Evolutionary conservation across 495 filamentous ascomycete genomes (phyloP), one percentile per base, ranked within the genome.

Genomic region (Penicilliopsis zonata): DNA sequence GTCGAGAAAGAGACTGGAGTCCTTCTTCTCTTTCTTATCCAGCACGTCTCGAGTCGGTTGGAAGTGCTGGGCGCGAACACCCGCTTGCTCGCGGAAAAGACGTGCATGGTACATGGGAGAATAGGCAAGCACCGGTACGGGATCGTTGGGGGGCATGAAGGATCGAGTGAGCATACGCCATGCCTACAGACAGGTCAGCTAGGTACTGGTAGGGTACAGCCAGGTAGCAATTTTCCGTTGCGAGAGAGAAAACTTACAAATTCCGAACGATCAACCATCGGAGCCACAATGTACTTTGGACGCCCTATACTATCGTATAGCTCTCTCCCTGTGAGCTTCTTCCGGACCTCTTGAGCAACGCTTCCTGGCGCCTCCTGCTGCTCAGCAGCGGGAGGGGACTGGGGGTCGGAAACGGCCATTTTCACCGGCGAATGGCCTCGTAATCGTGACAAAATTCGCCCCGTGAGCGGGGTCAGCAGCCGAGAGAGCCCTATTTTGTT

Each of bases 191-290:
- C 34, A 16, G 5, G 36, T 63, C 28, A 51, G 51, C 36, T n/a
- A n/a, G n/a, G n/a, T n/a, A n/a, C n/a, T n/a, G n/a, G n/a, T n/a
- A n/a, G n/a, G n/a, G n/a, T n/a, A n/a, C n/a, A n/a, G n/a, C n/a
- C n/a, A n/a, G 18, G 27, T 35, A 12, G 8, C 9, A n/a, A 26
- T 20, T 20, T 3, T 1, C 20, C n/a, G 15, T 19, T 25, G 13
- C 28, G 27, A 36, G 9, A 16, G 17, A 40, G 35, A 34, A 18
- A 21, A 63, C 78, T 38, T 66, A 94, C 88, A 61, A 94, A 93
- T 63, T 98, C 92, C 3, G 86, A 94, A 49, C 94, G 81, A 42
- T 96, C 90, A 13, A 99, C 90, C 90, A 99, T 99, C 19, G 90
- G 90, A 20, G 90, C 90, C 17, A 99, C 69, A 24, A 96, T 72